phyloP scores from a whole-genome alignment of 2,329 filamentous ascomycete species.

The Exserohilum turcica region DNA sequence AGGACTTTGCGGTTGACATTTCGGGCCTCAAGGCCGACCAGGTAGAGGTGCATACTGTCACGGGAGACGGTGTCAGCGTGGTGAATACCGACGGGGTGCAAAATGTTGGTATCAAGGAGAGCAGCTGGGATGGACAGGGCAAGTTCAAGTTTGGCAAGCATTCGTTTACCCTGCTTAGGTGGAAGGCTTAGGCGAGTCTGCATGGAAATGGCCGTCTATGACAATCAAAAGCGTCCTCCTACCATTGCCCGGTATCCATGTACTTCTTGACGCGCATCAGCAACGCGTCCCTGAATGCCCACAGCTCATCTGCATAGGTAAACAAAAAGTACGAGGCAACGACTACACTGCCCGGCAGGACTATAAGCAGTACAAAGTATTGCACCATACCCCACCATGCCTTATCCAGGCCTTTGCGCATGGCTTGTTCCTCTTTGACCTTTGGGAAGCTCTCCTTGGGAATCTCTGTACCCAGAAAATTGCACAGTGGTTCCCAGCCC shows the following conservation, averaged over 20 bases:
- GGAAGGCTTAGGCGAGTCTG: conserved; percentile 47
- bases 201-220: too few species aligned
- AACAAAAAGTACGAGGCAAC: conserved; percentile 12
- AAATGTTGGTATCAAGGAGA: conserved; percentile 65
- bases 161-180: conserved; percentile 70
- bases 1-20: conserved; percentile 64
- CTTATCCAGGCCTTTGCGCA: conserved; percentile 23
- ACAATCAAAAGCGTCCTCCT: neutral
- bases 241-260: conserved; percentile 13
- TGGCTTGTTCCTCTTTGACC: conserved; percentile 27
- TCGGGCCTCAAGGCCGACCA: conserved; percentile 56
- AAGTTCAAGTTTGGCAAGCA: conserved; percentile 70
- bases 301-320: conserved; percentile 15
- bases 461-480: conserved; percentile 31
- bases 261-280: conserved; percentile 20
- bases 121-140: conserved; percentile 67
- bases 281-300: conserved; percentile 14
- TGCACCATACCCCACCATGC: conserved; percentile 31
- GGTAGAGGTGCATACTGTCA: conserved; percentile 67
- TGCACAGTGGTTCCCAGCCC: conserved; percentile 37
- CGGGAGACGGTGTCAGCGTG: conserved; percentile 60
- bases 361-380: conserved; percentile 25
- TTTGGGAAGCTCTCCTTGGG: conserved; percentile 28
- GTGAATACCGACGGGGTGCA: conserved; percentile 68
- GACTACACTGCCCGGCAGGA: conserved; percentile 18